Conservation (phyloP, 371 early-diverging fungal species). For the Mucor ambiguus region DNA sequence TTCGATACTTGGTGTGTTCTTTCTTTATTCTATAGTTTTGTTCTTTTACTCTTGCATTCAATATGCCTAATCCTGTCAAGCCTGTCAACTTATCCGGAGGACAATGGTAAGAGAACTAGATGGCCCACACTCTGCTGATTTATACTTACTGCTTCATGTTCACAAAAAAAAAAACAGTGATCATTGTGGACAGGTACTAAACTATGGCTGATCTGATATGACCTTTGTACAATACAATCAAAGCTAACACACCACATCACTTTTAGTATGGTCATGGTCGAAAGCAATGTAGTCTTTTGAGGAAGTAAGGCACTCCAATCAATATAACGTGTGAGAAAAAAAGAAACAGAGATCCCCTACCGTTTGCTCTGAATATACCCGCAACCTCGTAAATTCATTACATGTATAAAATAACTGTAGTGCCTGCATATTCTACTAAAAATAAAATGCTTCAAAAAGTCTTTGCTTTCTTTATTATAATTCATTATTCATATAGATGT, state of each 20-base stretch:
- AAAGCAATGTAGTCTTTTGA: not conserved
- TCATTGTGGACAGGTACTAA: conserved; percentile 31
- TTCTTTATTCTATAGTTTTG: not conserved
- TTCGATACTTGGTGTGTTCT: not conserved
- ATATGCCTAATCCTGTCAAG: conserved; percentile 24
- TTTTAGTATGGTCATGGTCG: not conserved
- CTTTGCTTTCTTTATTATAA: not conserved
- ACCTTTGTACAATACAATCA: not conserved
- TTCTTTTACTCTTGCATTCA: conserved; percentile 1
- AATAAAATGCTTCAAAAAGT: not conserved
- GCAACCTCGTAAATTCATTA: not conserved
- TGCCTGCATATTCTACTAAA: not conserved
- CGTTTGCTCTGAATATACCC: not conserved
- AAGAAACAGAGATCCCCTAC: not conserved
- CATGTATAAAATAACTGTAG: not conserved
- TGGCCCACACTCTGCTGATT: not conserved
- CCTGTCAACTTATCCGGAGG: conserved; percentile 36
- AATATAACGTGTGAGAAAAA: not conserved
- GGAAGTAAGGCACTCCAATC: not conserved
- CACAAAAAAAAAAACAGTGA: conserved; percentile 5
- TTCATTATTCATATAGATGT: not conserved
- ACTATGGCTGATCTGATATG: not conserved
- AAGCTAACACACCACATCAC: not conserved
- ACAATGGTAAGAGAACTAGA: conserved; percentile 23
- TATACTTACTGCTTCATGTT: not conserved